Evolutionary conservation across 169 alveolate genomes (phyloP).

Genomic region (Cryptosporidium meleagridis): DNA sequence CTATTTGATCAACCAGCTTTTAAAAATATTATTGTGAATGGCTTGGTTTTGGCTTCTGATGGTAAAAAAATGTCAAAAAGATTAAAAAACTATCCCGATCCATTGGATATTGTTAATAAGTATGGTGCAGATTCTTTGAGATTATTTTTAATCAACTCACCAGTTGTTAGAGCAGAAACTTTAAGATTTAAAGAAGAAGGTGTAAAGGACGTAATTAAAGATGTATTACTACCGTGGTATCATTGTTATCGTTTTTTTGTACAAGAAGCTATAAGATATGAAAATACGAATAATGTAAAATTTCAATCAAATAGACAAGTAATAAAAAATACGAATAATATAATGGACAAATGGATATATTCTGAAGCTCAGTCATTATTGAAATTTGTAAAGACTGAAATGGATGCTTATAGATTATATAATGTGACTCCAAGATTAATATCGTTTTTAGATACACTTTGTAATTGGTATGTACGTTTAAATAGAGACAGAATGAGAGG

Average conservation of each 20-base stretch:
- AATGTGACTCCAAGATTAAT: constrained; percentile 94
- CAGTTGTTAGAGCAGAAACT: constrained; percentile 97
- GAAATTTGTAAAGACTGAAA: constrained; percentile 91
- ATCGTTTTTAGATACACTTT: constrained; percentile 93
- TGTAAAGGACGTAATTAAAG: constrained; percentile 92
- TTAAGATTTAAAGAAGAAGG: constrained; percentile 93
- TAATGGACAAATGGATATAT: constrained; percentile 96
- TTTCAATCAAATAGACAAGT: constrained; percentile 86
- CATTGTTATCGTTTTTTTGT: constrained; percentile 95
- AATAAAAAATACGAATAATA: constrained; percentile 80
- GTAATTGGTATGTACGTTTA: constrained; percentile 96
- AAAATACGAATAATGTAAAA: constrained; percentile 77
- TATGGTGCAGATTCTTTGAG: constrained; percentile 97
- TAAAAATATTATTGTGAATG: constrained; percentile 95
- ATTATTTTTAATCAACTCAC: constrained; percentile 94
- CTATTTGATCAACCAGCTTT: constrained; percentile 92
- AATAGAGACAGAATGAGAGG: constrained; percentile 98
- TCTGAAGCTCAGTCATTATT: constrained; percentile 89
- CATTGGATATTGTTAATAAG: constrained; percentile 87
- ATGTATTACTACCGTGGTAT: constrained; percentile 98
- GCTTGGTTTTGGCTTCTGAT: constrained; percentile 95
- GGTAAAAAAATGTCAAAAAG: constrained; percentile 99
- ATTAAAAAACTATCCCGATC: constrained; percentile 96
- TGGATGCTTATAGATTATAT: constrained; percentile 95
- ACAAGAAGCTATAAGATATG: constrained; percentile 95